These are phyloP conservation scores for Akanthomyces lecanii DNA, from an alignment of 2,329 filamentous ascomycete species.

Conservation along the genomic window DNA sequence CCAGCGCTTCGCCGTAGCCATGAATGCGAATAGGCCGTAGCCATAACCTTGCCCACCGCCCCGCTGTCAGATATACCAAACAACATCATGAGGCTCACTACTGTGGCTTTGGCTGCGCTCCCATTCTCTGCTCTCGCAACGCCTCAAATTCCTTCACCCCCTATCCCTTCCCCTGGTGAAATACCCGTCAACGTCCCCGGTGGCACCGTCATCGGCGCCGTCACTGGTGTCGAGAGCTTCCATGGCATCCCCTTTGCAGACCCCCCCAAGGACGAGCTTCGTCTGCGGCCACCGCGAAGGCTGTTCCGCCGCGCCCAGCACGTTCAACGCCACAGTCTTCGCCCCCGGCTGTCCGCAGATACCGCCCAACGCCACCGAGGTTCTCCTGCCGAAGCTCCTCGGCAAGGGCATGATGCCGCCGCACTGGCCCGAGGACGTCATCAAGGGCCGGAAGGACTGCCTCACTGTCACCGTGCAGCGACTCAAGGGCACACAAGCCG, in stretches of 20 bases:
- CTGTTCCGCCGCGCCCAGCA: conserved; percentile 30
- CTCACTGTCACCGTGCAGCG: conserved; percentile 45
- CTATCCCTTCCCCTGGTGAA: neutral
- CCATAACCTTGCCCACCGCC: too few species aligned
- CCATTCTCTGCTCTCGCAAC: neutral
- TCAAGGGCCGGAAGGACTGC: conserved; percentile 48
- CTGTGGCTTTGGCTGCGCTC: neutral
- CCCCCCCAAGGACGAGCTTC: conserved; percentile 52
- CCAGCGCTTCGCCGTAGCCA: too few species aligned
- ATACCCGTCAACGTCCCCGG: neutral
- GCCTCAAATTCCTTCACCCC: neutral
- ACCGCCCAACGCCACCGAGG: neutral
- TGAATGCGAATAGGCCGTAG: too few species aligned
- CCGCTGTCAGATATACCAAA: too few species aligned
- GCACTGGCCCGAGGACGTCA: neutral
- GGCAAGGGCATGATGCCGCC: neutral
- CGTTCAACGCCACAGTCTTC: conserved; percentile 42
- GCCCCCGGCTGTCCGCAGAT: conserved; percentile 58
- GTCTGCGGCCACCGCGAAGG: conserved; percentile 56
- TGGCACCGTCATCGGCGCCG: neutral
- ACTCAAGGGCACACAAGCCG: conserved; percentile 38
- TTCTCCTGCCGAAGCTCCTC: neutral
- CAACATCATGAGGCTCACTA: too few species aligned
- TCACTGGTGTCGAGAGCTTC: conserved; percentile 35
- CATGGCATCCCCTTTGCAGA: conserved; percentile 61